Evolutionary conservation across 2,329 filamentous ascomycete genomes (phyloP).

Genomic region (Penicillium corylophilum): DNA sequence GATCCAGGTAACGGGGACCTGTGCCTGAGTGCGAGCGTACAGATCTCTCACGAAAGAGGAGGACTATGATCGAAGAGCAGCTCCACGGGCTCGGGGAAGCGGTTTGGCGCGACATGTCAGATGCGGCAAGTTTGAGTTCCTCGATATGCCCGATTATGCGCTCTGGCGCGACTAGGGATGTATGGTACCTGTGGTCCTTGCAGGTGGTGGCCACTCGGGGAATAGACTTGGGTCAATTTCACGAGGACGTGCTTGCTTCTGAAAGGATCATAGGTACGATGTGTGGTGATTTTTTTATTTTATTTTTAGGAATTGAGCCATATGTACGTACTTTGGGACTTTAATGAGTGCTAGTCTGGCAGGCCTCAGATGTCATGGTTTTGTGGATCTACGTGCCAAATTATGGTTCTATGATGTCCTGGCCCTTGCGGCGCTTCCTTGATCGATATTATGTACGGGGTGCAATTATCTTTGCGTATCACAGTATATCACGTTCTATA

Average conservation of each 20-base stretch:
- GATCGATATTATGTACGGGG: slow-evolving; percentile 14
- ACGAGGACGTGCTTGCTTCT: background rate
- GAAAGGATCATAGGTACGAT: background rate
- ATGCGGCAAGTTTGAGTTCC: slow-evolving; percentile 27
- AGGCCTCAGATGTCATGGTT: background rate
- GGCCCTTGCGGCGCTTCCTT: slow-evolving; percentile 14
- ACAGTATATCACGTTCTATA: background rate
- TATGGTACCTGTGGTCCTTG: slow-evolving; percentile 23
- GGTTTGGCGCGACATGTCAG: slow-evolving; percentile 19
- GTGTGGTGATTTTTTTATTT: background rate
- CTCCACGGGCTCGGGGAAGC: slow-evolving; percentile 19
- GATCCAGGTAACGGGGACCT: slow-evolving; percentile 22
- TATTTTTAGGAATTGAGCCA: background rate
- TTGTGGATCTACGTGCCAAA: background rate
- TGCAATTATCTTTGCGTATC: slow-evolving; percentile 15
- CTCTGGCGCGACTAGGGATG: slow-evolving; percentile 15
- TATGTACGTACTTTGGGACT: background rate
- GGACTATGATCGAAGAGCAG: slow-evolving; percentile 10
- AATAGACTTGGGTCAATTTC: slow-evolving; percentile 9
- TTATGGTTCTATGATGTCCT: background rate
- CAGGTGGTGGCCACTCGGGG: slow-evolving; percentile 22
- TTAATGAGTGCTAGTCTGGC: background rate
- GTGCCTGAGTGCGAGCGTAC: background rate
- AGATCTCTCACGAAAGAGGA: slow-evolving; percentile 9
- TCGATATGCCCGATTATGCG: slow-evolving; percentile 13